A percentile compares a stretch with the other conserved stretches of the same genome.
phyloP scores from a whole-genome alignment of 306 rosid species.

The Trichosanthes truncata region DNA sequence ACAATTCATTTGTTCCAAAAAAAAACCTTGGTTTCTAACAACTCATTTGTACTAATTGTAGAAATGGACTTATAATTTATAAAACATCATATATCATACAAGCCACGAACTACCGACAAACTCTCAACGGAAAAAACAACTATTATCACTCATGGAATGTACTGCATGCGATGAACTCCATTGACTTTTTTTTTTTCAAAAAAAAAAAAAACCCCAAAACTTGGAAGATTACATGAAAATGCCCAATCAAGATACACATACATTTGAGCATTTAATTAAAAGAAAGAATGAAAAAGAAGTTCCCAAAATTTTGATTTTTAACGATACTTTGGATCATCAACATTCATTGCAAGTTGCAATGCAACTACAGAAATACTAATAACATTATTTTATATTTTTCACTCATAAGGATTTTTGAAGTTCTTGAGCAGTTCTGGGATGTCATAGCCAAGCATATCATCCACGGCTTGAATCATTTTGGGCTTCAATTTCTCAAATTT shows the following conservation, averaged over 20 bases:
- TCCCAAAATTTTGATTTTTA: background rate
- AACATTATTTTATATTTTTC: background rate
- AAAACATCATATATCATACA: background rate
- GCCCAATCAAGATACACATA: constrained; percentile 1
- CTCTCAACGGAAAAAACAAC: background rate
- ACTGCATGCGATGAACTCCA: background rate
- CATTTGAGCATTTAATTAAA: background rate
- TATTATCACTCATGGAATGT: background rate
- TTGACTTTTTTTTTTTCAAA: background rate
- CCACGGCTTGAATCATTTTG: constrained; percentile 42
- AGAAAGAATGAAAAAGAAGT: background rate
- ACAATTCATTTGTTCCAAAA: too few species aligned
- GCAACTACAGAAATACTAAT: background rate
- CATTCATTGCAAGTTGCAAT: background rate
- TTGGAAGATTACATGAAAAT: background rate
- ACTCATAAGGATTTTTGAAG: constrained; percentile 36
- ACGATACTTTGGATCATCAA: background rate
- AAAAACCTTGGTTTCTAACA: too few species aligned
- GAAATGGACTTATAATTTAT: background rate
- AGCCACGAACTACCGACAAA: background rate
- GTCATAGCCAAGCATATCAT: constrained; percentile 42
- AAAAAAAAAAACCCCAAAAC: background rate
- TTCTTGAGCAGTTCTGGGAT: constrained; percentile 41
- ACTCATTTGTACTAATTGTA: background rate
- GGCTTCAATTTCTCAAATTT: constrained; percentile 42